Percentiles rank a stretch among this genome's conserved stretches.
Evolutionary conservation across 2,329 filamentous ascomycete genomes (phyloP).

Genomic region (Xylariaceae sp.): DNA sequence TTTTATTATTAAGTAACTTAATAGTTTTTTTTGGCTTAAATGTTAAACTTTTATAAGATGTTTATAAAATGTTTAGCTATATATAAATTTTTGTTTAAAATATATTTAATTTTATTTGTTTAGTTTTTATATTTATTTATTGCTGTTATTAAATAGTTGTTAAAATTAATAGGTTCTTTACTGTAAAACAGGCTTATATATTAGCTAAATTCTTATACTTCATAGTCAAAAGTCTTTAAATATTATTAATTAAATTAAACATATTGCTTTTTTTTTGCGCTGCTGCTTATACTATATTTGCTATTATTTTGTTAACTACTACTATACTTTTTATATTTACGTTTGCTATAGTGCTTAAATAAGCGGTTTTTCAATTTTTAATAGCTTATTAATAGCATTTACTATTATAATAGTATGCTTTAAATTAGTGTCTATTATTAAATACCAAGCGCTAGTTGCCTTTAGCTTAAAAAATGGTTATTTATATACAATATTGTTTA

Average conservation of each 20-base stretch:
- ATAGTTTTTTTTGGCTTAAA: conserved; percentile 1
- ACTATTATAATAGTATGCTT: not conserved
- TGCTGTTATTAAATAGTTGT: no score
- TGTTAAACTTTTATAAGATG: not conserved
- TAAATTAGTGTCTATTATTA: not conserved
- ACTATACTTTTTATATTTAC: not conserved
- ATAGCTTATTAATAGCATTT: not conserved
- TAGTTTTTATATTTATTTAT: not conserved
- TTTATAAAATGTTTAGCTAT: not conserved
- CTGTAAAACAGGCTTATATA: no score
- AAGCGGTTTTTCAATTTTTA: not conserved
- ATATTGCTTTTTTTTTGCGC: no score
- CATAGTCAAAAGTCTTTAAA: no score
- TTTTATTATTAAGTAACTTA: not conserved
- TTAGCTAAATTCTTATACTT: no score
- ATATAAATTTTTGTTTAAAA: not conserved
- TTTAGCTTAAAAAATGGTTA: not conserved
- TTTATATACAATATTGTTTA: not conserved
- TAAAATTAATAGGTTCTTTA: no score
- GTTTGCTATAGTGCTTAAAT: not conserved
- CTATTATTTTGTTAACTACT: not conserved
- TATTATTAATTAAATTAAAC: no score
- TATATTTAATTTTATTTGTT: not conserved
- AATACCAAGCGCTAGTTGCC: not conserved
- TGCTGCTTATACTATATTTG: no score